Evolutionary conservation across 1,284 basidiomycete species (phyloP), one percentile per base, ranked within the genome.

Genomic region (Leccinum colubrinum): DNA sequence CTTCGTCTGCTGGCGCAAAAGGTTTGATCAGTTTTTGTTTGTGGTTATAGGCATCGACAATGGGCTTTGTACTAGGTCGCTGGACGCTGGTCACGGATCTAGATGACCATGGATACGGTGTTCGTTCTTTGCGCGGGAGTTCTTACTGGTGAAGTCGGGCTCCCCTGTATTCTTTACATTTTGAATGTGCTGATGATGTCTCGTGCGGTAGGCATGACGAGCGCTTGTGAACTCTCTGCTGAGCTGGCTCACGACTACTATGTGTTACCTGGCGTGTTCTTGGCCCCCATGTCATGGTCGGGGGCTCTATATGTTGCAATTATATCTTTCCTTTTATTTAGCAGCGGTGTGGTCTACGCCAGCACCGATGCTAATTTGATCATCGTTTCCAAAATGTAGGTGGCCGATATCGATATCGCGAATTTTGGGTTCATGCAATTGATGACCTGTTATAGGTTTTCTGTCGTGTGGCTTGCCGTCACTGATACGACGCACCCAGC

Each of bases 91-190:
- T 67, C 91, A 35, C 77, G 86, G 11, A 78, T 79, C 17, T 83
- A 81, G 79, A 77, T 90, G 5, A 85, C 84, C 1, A 76, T 83
- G 0, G 88, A 91, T 66, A 86, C 88, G 1, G 77, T 87, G 50
- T 70, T 87, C 4, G 88, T 90, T 15, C 78, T 91, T 3, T 86
- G 83, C 59, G 88, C 86, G 4, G 87, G 86, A 1, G 83, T 90
- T n/a, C 77, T 90, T 17, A 86, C 87, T 51, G 88, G 88, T 79
- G 67, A 27, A 62, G 62, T 58, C 11, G 20, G 37, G 35, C 25
- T 54, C 33, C 3, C 9, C 6, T 35, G 1, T 20, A 20, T 33
- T 41, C 35, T 59, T 52, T 22, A 11, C 12, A 41, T 56, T 48
- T 48, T 22, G 46, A 17, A 27, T 17, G 15, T 9, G 51, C 46